A percentile compares a stretch with the other conserved stretches of the same genome.
phyloP scores from a whole-genome alignment of 1,139 yeast genomes.

The Scheffersomyces titani region DNA sequence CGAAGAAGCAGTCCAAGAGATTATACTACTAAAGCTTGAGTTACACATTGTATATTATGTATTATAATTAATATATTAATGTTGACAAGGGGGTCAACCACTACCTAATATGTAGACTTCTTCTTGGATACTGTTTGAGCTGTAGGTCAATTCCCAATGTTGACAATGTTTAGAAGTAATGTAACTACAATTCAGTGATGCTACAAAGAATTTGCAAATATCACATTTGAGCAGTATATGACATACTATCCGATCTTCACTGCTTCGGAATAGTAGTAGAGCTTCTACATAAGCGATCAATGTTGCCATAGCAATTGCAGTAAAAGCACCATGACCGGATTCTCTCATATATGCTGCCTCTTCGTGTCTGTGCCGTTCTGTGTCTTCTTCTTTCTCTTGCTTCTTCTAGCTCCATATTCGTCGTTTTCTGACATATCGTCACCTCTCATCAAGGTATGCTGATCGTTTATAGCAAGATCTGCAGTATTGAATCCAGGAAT shows the following conservation, averaged over 20 bases:
- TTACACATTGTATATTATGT: background rate
- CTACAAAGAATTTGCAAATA: too few species aligned
- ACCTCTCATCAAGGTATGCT: constrained; percentile 43
- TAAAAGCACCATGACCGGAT: background rate
- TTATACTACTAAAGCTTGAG: too few species aligned
- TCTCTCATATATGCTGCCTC: constrained; percentile 34
- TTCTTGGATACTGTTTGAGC: background rate
- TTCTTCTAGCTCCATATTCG: constrained; percentile 31
- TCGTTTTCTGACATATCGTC: constrained; percentile 44
- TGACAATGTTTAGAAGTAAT: background rate
- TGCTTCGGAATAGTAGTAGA: background rate
- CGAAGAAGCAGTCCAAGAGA: background rate
- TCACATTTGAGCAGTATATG: background rate
- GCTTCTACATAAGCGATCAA: background rate
- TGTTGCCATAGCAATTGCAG: background rate
- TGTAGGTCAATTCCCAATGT: background rate
- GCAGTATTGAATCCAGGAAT: constrained; percentile 77
- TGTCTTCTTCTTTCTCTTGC: constrained; percentile 34
- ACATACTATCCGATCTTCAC: background rate
- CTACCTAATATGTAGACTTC: background rate
- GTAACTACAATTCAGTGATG: background rate
- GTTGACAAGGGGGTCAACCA: background rate
- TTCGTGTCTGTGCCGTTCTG: constrained; percentile 36
- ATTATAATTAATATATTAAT: too few species aligned
- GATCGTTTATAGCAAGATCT: constrained; percentile 65